Percentiles rank a stretch among this genome's conserved stretches.
Conservation (phyloP, 1,139 yeast genomes). For the Lizanozyma gosingica region DNA sequence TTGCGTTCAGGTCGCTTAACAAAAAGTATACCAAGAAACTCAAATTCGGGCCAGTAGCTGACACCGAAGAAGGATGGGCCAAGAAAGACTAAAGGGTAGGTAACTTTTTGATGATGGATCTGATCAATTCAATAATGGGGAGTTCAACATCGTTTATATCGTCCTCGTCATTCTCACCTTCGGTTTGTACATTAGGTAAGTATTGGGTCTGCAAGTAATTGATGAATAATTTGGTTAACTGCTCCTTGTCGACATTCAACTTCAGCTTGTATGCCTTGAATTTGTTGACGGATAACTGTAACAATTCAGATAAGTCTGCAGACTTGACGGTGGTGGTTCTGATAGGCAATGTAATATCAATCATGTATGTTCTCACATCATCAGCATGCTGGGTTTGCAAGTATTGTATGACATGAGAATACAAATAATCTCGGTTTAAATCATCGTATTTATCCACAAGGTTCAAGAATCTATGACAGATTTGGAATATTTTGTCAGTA, state of each 20-base stretch:
- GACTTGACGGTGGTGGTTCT: constrained; percentile 38
- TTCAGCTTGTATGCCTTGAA: constrained; percentile 54
- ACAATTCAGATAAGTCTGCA: constrained; percentile 42
- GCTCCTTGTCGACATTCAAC: constrained; percentile 24
- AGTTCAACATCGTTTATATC: neutral
- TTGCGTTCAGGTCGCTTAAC: too few relatives aligned
- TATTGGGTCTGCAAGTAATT: constrained; percentile 23
- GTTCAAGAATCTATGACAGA: constrained; percentile 38
- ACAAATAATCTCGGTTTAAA: constrained; percentile 60
- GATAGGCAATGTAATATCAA: constrained; percentile 61
- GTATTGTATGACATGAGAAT: constrained; percentile 52
- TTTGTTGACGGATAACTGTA: constrained; percentile 66
- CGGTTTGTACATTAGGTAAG: neutral
- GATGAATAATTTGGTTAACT: constrained; percentile 38
- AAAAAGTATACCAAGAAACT: neutral
- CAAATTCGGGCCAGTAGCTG: constrained; percentile 9
- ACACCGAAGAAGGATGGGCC: constrained; percentile 18
- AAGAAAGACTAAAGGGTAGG: constrained; percentile 17
- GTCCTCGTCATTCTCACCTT: neutral
- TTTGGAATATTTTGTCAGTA: constrained; percentile 30
- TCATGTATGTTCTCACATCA: constrained; percentile 34
- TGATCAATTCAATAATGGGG: neutral
- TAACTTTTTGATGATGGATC: neutral
- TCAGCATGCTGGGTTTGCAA: constrained; percentile 31
- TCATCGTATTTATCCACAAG: constrained; percentile 61